Base-by-base conservation (phyloP, 805 yeast species). In the Teunomyces barrocoloradensis region DNA sequence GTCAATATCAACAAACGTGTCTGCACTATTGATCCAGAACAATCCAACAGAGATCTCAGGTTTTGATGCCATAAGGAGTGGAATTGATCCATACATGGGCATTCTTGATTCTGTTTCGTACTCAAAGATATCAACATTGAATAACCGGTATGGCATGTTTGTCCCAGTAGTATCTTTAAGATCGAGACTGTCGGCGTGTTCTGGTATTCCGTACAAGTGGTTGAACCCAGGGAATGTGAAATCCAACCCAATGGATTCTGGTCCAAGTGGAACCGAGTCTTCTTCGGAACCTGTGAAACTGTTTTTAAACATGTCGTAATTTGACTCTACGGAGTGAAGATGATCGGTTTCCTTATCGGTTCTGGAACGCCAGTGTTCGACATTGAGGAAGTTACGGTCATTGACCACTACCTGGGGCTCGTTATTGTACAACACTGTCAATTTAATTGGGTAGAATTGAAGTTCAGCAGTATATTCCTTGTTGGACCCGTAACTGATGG, bases 51-150 rank as follows among this genome's bases (percentile, higher is more conserved):
- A 73, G 2, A 73, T 57, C 0, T 69, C 77, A 0, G 79, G 74
- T 43, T 79, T 81, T 13, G 79, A 80, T 0, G 89, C 94, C 43
- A 89, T 68, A 78, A 94, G 75, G 39, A 91, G 81, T 2, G 99
- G 99, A 56, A 94, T 89, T 0, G 96, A 74, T 1, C 99, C 99
- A 60, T 94, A 94, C 96, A 91, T 90, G 40, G 98, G 89, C 75
- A 85, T 74, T 47, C 83, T 81, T 33, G 96, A 85, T 51, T 87
- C 80, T 1, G 84, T 75, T 55, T 88, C 95, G 63, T 94, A 94
- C 66, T 94, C 97, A 66, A 94, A 94, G 30, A 92, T 92, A 63
- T 94, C 99, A 25, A 91, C 97, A 57, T 94, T 92, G 73, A 70
- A 94, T 37, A 94, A 71, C 39, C 99, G 76, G 65, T 94, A 94